These are phyloP conservation scores for Fermentozyma sake DNA, from an alignment of 1,139 yeast species.

Conservation along the genomic window DNA sequence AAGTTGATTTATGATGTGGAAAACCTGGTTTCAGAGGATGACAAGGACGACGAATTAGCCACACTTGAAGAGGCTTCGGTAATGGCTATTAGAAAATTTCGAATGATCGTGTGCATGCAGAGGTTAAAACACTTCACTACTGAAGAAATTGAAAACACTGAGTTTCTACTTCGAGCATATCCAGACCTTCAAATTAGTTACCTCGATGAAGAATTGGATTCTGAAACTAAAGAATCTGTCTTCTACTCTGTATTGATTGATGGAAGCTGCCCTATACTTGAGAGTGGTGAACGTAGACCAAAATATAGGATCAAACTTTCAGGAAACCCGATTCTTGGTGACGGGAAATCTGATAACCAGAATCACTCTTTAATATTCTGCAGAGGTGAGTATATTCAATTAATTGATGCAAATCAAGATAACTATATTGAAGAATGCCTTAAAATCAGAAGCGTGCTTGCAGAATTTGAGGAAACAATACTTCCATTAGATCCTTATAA, in stretches of 20 bases:
- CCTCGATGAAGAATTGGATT: slow-evolving; percentile 32
- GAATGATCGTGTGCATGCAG: slow-evolving; percentile 45
- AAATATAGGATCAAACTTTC: slow-evolving; percentile 45
- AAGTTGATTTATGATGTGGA: slow-evolving; percentile 47
- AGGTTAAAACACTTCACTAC: slow-evolving; percentile 26
- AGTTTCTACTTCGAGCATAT: slow-evolving; percentile 36
- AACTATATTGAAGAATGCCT: slow-evolving; percentile 53
- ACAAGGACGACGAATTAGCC: slow-evolving; percentile 18
- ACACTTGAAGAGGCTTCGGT: slow-evolving; percentile 33
- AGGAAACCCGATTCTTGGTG: slow-evolving; percentile 54
- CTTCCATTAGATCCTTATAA: slow-evolving; percentile 32
- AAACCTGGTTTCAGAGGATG: slow-evolving; percentile 15
- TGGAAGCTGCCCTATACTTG: slow-evolving; percentile 40
- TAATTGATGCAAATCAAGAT: slow-evolving; percentile 55
- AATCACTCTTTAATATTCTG: slow-evolving; percentile 47
- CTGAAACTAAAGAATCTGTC: slow-evolving; percentile 17
- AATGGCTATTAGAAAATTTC: slow-evolving; percentile 44
- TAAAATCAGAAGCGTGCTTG: slow-evolving; percentile 46
- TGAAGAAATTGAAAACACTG: slow-evolving; percentile 36
- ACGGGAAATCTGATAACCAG: slow-evolving; percentile 56
- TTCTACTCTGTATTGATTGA: slow-evolving; percentile 38
- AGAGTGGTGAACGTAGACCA: slow-evolving; percentile 31
- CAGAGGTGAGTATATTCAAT: slow-evolving; percentile 52
- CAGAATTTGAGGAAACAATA: slow-evolving; percentile 46
- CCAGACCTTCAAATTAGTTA: slow-evolving; percentile 44